A percentile compares a stretch with the other conserved stretches of the same genome.
phyloP scores from a whole-genome alignment of 106 monocot genomes.

The Chionographis japonica region DNA sequence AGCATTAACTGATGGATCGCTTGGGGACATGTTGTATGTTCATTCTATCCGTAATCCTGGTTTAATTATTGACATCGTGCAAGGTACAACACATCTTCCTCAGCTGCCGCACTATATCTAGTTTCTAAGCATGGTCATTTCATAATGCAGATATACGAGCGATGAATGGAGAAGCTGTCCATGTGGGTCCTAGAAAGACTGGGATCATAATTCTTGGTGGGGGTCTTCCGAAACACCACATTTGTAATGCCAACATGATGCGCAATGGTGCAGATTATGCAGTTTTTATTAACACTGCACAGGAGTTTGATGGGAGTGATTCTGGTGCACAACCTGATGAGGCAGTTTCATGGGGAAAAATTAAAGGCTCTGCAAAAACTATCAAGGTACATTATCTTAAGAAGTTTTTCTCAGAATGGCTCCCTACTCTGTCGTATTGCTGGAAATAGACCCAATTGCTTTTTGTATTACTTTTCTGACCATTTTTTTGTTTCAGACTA shows the following conservation, averaged over 20 bases:
- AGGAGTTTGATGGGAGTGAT: constrained; percentile 97
- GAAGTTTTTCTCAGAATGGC: neutral
- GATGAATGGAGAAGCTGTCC: constrained; percentile 87
- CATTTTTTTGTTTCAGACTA: too few species aligned
- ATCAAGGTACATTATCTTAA: constrained; percentile 48
- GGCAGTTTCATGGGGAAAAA: constrained; percentile 97
- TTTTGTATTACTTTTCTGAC: too few species aligned
- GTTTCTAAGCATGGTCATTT: neutral
- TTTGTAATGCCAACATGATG: constrained; percentile 89
- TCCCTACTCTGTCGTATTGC: too few species aligned
- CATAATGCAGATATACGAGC: constrained; percentile 63
- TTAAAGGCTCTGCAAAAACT: constrained; percentile 70
- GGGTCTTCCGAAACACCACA: constrained; percentile 90
- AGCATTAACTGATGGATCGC: constrained; percentile 80
- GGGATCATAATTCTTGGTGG: constrained; percentile 93
- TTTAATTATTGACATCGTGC: constrained; percentile 77
- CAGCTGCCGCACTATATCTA: neutral
- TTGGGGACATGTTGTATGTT: constrained; percentile 88
- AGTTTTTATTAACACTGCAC: constrained; percentile 88
- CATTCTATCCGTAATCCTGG: constrained; percentile 77
- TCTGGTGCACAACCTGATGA: constrained; percentile 96
- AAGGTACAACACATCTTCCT: constrained; percentile 45
- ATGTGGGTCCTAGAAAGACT: constrained; percentile 70
- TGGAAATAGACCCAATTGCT: too few species aligned
- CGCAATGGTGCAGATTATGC: constrained; percentile 95